Conservation (phyloP, 495 filamentous ascomycete species). For the Echria macrotheca region DNA sequence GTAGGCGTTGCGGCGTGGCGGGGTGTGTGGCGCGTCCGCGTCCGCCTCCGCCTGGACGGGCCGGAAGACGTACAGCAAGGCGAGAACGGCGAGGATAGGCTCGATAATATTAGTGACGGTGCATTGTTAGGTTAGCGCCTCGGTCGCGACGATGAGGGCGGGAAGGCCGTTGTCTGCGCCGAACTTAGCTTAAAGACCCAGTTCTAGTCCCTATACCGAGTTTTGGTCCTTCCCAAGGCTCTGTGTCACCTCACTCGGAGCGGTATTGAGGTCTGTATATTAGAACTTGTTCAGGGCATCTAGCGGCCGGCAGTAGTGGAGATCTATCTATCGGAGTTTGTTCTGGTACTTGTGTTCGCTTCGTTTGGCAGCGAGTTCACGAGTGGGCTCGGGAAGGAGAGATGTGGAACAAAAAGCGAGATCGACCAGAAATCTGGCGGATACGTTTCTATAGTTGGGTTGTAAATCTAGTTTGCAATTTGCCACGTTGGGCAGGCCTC, state of each 20-base stretch:
- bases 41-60: constrained; percentile 3
- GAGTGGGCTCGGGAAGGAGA: no score
- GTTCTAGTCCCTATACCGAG: not conserved
- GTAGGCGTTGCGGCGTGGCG: no score
- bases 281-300: no score
- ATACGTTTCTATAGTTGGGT: not conserved
- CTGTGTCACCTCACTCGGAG: no score
- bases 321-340: no score
- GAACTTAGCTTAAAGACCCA: not conserved
- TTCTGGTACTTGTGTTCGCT: no score
- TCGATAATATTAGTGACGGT: not conserved
- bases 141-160: not conserved
- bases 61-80: constrained; percentile 2
- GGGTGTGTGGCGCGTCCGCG: no score
- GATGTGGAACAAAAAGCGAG: no score
- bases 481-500: constrained; percentile 4
- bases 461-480: constrained; percentile 6
- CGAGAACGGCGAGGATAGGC: constrained; percentile 1
- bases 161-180: not conserved
- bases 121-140: not conserved
- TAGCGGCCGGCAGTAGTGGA: no score
- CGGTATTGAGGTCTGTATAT: no score
- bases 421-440: no score
- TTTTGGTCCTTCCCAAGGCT: not conserved
- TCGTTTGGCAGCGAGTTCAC: no score